Percentiles rank a stretch among this genome's conserved stretches.
These are phyloP conservation scores for Ogataea zsoltii DNA, from an alignment of 805 yeast genomes.

Conservation along the genomic window DNA sequence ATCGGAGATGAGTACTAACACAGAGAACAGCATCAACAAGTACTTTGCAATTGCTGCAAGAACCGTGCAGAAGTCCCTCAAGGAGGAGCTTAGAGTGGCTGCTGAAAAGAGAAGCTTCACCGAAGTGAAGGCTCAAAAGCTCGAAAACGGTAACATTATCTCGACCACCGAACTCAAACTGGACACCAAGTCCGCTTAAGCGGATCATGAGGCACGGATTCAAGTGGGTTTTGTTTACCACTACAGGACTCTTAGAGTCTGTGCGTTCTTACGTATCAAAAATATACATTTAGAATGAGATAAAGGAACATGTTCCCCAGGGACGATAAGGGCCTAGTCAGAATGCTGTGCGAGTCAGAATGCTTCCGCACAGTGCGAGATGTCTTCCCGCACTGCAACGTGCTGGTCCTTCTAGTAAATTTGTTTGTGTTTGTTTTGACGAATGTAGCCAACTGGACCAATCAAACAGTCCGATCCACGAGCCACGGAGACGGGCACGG, in stretches of 20 bases:
- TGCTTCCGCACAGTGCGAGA: too few species aligned
- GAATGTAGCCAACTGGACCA: not conserved
- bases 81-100: conserved; percentile 76
- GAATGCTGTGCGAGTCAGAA: too few species aligned
- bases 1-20: conserved; percentile 8
- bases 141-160: conserved; percentile 62
- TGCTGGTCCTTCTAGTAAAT: too few species aligned
- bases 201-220: conserved; percentile 3
- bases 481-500: conserved; percentile 2
- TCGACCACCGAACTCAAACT: conserved; percentile 27
- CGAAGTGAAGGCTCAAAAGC: conserved; percentile 72
- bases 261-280: conserved; percentile 3
- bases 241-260: not conserved
- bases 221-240: too few species aligned
- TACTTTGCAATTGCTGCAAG: conserved; percentile 90
- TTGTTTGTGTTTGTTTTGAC: too few species aligned
- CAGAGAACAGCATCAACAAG: conserved; percentile 62
- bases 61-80: conserved; percentile 83
- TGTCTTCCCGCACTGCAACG: too few species aligned
- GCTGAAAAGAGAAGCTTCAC: conserved; percentile 70
- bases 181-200: conserved; percentile 19
- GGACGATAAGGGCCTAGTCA: too few species aligned
- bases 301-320: too few species aligned
- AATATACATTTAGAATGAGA: conserved; percentile 10
- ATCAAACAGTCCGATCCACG: not conserved